Conservation (phyloP, 306 rosid species). For the Begonia masoniana region DNA sequence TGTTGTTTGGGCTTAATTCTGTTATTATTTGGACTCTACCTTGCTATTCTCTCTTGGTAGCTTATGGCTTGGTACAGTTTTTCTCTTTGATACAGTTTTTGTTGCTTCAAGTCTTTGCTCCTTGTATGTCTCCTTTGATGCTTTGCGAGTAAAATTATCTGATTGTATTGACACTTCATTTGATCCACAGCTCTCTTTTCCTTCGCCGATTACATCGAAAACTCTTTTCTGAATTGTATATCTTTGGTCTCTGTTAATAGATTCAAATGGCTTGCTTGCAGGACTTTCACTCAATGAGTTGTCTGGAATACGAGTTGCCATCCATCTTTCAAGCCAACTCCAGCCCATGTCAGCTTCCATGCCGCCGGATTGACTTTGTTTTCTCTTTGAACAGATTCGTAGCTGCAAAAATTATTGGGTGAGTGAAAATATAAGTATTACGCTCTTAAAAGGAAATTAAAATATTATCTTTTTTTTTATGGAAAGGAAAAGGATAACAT, state of each 20-base stretch:
- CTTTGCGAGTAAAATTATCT: constrained; percentile 27
- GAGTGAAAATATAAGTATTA: background rate
- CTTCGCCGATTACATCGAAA: constrained; percentile 48
- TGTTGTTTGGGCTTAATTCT: too few relatives aligned
- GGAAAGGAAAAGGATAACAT: background rate
- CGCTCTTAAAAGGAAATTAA: background rate
- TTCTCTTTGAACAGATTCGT: constrained; percentile 68
- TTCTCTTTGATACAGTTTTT: constrained; percentile 38
- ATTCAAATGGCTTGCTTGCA: constrained; percentile 26
- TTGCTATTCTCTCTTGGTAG: constrained; percentile 26
- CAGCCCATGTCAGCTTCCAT: constrained; percentile 65
- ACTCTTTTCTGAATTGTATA: constrained; percentile 21
- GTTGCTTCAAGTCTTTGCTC: constrained; percentile 30
- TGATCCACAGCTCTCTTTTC: constrained; percentile 87
- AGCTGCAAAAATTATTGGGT: constrained; percentile 23
- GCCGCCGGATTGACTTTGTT: constrained; percentile 22
- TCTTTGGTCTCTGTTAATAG: constrained; percentile 19
- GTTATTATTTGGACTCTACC: constrained; percentile 17
- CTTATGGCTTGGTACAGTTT: constrained; percentile 43
- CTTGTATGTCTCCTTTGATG: constrained; percentile 22
- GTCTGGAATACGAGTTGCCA: constrained; percentile 84
- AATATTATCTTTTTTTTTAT: background rate
- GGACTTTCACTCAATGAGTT: constrained; percentile 39
- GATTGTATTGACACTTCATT: constrained; percentile 61
- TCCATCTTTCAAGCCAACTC: constrained; percentile 99